Base-by-base conservation (phyloP, 371 early-diverging fungal species). In the Apophysomyces elegans region DNA sequence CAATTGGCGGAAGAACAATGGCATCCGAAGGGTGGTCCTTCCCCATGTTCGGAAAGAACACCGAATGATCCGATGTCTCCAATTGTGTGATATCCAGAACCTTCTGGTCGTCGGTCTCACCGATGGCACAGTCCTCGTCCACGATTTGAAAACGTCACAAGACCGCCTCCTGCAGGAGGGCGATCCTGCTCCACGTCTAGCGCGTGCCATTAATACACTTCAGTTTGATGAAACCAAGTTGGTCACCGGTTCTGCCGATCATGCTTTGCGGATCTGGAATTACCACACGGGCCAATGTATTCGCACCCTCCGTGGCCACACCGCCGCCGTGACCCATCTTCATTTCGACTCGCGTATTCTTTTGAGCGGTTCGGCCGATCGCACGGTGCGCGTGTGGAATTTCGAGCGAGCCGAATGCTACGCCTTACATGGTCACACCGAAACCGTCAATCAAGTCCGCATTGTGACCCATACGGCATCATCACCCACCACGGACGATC, bases 251-350 rank as follows among this genome's bases (percentile, higher is more conserved):
- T 94, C 95, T 1, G 87, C 92, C 74, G 99, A 99, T 68, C 88
- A 93, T 45, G 97, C 96, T 0, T 87, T 99, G n/a, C 81, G 92
- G 65, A 91, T 99, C 64, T 99, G 99, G 99, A 95, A 98, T 74
- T 93, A 96, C 68, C 90, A 92, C 61, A 93, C 90, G 5, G 98
- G 96, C 56, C 81, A 90, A 46, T 91, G 93, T 63, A 87, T 99
- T 45, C 91, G 95, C 47, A 91, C 89, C 0, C 78, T 99, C 47
- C 88, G 85, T 54, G 91, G 91, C 5, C 91, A 90, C 62, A 95
- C 97, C 11, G 86, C 84, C 59, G 96, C 96, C 35, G 94, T 98
- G 6, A 85, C 89, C 35, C 92, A 91, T 46, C 80, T 97, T 13
- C 93, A 98, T 74, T 96, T 94, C 70, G 89, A 91, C 65, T 86